Percentiles rank a stretch among this genome's conserved stretches.
Conservation (phyloP, 2,329 filamentous ascomycete species). For the Hypomyces perniciosus region DNA sequence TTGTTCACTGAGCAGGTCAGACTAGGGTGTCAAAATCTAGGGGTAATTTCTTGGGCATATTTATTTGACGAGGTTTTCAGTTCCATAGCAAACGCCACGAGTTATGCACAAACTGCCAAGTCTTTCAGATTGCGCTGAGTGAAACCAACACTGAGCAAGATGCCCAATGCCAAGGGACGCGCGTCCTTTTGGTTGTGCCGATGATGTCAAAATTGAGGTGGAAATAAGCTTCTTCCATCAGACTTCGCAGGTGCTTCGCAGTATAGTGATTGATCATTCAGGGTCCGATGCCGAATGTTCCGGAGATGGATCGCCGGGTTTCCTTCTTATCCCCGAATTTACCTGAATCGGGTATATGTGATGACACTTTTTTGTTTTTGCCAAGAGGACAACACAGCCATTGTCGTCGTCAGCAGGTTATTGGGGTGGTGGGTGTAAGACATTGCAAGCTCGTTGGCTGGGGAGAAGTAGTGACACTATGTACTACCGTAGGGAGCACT, state of each 20-base stretch:
- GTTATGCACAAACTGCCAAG: too few relatives aligned
- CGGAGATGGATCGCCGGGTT: neutral
- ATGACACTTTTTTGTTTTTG: neutral
- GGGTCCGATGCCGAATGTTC: neutral
- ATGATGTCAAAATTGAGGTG: too few relatives aligned
- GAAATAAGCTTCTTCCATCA: too few relatives aligned
- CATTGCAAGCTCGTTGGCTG: neutral
- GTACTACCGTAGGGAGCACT: too few relatives aligned
- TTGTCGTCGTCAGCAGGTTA: neutral
- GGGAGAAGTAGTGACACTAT: neutral
- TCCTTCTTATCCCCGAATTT: neutral
- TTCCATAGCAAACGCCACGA: neutral
- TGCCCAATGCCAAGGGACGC: too few relatives aligned
- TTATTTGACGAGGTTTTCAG: constrained; percentile 2
- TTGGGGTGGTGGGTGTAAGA: neutral
- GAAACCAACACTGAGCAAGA: too few relatives aligned
- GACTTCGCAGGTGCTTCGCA: too few relatives aligned
- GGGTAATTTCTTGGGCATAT: constrained; percentile 5
- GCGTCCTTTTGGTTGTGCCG: too few relatives aligned
- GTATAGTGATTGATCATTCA: too few relatives aligned
- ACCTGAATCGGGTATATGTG: neutral
- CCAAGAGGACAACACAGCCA: neutral
- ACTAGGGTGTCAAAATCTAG: neutral
- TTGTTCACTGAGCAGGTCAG: neutral
- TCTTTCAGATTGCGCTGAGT: too few relatives aligned